Conservation (phyloP, 768 basidiomycete genomes). For the Amanita rimosa region DNA sequence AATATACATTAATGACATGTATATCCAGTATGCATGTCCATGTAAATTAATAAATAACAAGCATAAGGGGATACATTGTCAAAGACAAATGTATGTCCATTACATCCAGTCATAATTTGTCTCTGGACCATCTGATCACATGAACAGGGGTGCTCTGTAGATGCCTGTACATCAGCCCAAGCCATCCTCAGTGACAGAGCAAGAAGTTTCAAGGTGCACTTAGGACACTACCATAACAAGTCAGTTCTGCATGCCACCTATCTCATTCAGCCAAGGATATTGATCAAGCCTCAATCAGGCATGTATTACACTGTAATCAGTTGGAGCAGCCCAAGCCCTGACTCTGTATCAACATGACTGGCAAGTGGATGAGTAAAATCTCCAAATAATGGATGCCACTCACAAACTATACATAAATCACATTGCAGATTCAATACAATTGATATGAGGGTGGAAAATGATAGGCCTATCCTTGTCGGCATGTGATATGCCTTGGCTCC, state of each 20-base stretch:
- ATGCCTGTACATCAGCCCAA: not conserved
- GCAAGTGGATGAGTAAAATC: not conserved
- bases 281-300: slow-evolving; percentile 7
- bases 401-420: not conserved
- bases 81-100: no score
- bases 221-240: not conserved
- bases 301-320: not conserved
- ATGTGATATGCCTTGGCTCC: slow-evolving; percentile 40
- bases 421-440: slow-evolving; percentile 1
- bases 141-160: not conserved
- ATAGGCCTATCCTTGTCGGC: slow-evolving; percentile 5
- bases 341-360: not conserved
- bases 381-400: not conserved
- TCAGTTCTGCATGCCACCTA: not conserved
- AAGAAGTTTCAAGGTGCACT: not conserved
- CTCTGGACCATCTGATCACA: slow-evolving; percentile 7
- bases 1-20: no score
- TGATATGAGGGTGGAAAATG: slow-evolving; percentile 1
- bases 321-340: slow-evolving; percentile 1
- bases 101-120: slow-evolving; percentile 3
- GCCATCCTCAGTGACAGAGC: not conserved
- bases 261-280: slow-evolving; percentile 2
- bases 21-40: no score
- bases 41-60: no score
- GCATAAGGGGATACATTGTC: no score